Base-by-base conservation (phyloP, 2,329 filamentous ascomycete genomes). In the Exophiala sideris region DNA sequence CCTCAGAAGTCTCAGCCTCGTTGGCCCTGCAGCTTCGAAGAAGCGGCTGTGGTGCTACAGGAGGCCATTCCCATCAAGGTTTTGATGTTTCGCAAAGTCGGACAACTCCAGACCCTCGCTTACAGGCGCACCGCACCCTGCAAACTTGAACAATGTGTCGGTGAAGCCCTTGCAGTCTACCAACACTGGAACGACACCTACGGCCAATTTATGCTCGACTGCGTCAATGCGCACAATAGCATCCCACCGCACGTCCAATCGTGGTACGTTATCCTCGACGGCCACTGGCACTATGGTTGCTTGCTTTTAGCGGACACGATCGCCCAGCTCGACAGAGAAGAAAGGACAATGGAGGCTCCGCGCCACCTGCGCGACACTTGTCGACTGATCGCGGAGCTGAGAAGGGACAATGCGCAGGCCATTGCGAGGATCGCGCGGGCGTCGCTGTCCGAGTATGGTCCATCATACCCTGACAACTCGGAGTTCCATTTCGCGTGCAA, bases 31-130 rank as follows among this genome's bases (percentile, higher is more conserved):
- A 71, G 77, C 0, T 78, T 79, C 55, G 74, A 79, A 16, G 70
- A 73, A 7, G 79, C 80, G 1, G 73, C 78, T 1, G 67, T 74
- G 18, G 66, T 75, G 1, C 71, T 84, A 2, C 75, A 76, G 12
- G 74, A 78, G 51, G 77, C 80, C 1, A 78, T 79, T 2, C 80
- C 80, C 0, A 77, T 83, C 50, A 84, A 84, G 64, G 79, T 84
- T 1, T 68, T 84, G 2, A 73, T 84, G 6, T 84, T 79, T 60
- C 77, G 81, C n/a, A 76, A 80, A 52, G 73, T 83, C 9, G 77
- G 76, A 0, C 77, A 76, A 11, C 72, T 84, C 0, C 81, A 84
- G 58, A 79, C 75, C 11, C 69, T 79, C 3, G 58, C 82, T 3
- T 70, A 76, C 44, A 70, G 76, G 48, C 67, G 68, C n/a, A 64